Conservation (phyloP, 2,329 filamentous ascomycete species). For the Fusarium transvaalense region DNA sequence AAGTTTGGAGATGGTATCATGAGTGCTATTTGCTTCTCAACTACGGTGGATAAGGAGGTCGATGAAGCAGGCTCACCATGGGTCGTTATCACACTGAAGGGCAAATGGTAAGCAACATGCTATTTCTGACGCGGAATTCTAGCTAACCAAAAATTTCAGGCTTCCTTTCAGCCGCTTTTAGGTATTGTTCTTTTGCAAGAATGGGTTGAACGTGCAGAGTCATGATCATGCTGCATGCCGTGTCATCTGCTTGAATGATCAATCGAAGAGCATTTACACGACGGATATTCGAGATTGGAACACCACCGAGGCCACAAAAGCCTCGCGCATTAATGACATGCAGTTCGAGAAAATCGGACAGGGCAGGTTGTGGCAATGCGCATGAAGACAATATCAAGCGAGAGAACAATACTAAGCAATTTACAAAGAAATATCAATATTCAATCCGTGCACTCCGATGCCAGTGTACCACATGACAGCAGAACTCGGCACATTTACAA, state of each 20-base stretch:
- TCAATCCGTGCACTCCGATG: conserved; percentile 17
- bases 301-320: neutral
- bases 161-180: conserved; percentile 53
- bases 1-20: conserved; percentile 96
- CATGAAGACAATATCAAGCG: conserved; percentile 44
- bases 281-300: neutral
- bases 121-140: neutral
- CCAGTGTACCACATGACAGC: conserved; percentile 13
- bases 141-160: conserved; percentile 40
- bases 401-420: conserved; percentile 50
- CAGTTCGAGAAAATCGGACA: neutral
- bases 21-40: conserved; percentile 93
- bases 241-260: neutral
- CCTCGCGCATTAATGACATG: neutral
- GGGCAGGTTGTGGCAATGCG: conserved; percentile 11
- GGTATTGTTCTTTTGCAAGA: conserved; percentile 6
- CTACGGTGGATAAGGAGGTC: conserved; percentile 92
- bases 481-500: neutral
- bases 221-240: neutral
- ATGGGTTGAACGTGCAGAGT: neutral
- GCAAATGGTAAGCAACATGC: conserved; percentile 77
- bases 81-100: conserved; percentile 85
- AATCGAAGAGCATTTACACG: neutral
- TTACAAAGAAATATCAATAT: conserved; percentile 31
- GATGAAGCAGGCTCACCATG: conserved; percentile 84